A percentile compares a stretch with the other conserved stretches of the same genome.
Conservation (phyloP, 306 rosid genomes). For the Quercus agrifolia region DNA sequence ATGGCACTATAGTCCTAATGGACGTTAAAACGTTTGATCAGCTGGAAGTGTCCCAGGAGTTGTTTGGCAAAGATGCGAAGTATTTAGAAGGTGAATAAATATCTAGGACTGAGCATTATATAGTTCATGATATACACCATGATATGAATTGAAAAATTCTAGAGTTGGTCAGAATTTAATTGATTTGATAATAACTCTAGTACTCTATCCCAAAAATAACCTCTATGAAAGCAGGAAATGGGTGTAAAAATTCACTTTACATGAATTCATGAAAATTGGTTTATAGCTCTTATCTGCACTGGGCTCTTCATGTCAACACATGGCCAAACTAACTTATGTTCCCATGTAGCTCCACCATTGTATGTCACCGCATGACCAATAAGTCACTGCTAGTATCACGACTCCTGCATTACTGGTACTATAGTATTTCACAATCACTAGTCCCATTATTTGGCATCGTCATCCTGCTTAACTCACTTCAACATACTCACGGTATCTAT, state of each 20-base stretch:
- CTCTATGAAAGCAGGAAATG: not conserved
- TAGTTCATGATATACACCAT: constrained; percentile 7
- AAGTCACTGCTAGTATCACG: not conserved
- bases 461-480: not conserved
- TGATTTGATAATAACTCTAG: not conserved
- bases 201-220: not conserved
- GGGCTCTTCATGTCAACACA: not conserved
- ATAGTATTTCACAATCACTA: not conserved
- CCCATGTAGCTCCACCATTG: not conserved
- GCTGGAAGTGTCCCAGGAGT: constrained; percentile 69
- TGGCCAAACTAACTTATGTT: not conserved
- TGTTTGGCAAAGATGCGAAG: constrained; percentile 64
- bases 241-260: not conserved
- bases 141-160: not conserved
- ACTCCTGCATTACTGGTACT: not conserved
- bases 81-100: constrained; percentile 56
- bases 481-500: not conserved
- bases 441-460: not conserved
- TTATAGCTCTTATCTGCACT: not conserved
- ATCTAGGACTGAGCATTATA: not conserved
- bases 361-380: not conserved
- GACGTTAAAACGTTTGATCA: constrained; percentile 79
- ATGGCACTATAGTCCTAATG: constrained; percentile 76
- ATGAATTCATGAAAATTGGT: not conserved
- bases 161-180: not conserved